Conservation (phyloP, 768 basidiomycete species). For the Mycena alexandri region DNA sequence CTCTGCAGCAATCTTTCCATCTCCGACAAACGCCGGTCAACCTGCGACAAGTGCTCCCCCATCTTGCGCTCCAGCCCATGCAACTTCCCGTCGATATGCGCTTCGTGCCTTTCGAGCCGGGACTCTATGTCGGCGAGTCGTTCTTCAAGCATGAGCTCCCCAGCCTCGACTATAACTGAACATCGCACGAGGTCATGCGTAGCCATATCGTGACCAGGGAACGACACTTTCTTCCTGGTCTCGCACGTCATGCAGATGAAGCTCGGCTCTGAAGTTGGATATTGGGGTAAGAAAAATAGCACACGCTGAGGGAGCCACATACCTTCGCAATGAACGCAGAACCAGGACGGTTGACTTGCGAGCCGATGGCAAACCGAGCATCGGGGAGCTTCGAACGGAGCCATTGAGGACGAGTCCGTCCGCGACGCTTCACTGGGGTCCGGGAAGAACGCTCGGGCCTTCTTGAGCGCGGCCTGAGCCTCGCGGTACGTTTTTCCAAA, state of each 20-base stretch:
- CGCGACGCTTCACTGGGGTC: slow-evolving; percentile 10
- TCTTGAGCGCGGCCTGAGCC: slow-evolving; percentile 40
- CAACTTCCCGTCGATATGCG: slow-evolving; percentile 30
- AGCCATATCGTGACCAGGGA: slow-evolving; percentile 35
- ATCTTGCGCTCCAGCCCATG: slow-evolving; percentile 31
- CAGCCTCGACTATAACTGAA: slow-evolving; percentile 13
- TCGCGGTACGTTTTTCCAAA: slow-evolving; percentile 38
- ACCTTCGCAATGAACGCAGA: slow-evolving; percentile 45
- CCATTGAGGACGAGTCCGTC: background rate
- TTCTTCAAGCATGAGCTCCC: slow-evolving; percentile 34
- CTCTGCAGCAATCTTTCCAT: slow-evolving; percentile 38
- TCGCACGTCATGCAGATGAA: slow-evolving; percentile 41
- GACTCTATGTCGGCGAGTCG: slow-evolving; percentile 37
- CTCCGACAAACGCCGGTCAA: slow-evolving; percentile 36
- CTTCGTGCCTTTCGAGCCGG: slow-evolving; percentile 30
- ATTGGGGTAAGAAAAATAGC: background rate
- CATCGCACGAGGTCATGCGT: slow-evolving; percentile 41
- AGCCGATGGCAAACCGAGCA: slow-evolving; percentile 41
- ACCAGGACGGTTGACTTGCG: slow-evolving; percentile 47
- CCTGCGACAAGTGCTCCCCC: slow-evolving; percentile 30
- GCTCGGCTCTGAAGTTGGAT: slow-evolving; percentile 7
- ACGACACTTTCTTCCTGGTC: slow-evolving; percentile 25
- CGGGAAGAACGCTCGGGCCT: slow-evolving; percentile 31
- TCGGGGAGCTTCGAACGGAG: background rate
- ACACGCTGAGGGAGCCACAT: slow-evolving; percentile 24